phyloP scores from a whole-genome alignment of 2,329 filamentous ascomycete genomes.

The Botrytis aclada region DNA sequence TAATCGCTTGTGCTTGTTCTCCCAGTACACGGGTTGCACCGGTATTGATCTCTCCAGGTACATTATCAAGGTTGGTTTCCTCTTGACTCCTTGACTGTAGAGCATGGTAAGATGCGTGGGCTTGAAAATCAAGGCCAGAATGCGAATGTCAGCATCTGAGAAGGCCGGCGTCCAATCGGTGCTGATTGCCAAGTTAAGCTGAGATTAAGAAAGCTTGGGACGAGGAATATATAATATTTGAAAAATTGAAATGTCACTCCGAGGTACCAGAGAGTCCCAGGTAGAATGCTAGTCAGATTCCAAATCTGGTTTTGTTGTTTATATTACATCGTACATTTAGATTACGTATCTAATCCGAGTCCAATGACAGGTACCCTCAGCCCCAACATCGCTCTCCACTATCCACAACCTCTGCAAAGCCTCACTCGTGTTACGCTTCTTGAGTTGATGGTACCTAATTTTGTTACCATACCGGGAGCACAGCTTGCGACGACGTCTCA shows the following conservation, averaged over 20 bases:
- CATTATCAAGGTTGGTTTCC: neutral
- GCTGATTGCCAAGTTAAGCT: slow-evolving; percentile 12
- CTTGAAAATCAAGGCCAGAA: neutral
- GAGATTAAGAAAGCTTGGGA: neutral
- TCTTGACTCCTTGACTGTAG: neutral
- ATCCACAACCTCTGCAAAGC: neutral
- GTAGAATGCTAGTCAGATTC: neutral
- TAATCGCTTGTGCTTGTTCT: neutral
- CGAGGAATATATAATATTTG: neutral
- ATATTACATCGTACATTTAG: neutral
- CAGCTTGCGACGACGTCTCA: neutral
- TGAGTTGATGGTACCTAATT: neutral
- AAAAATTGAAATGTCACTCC: neutral
- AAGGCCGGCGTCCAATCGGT: neutral
- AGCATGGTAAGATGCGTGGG: neutral
- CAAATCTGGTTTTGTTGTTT: neutral
- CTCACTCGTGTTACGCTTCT: neutral
- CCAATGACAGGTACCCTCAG: neutral
- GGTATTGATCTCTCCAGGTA: neutral
- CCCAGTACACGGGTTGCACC: neutral
- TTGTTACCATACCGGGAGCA: neutral
- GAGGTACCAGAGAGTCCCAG: neutral
- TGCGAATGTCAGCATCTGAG: neutral
- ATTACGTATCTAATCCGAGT: neutral
- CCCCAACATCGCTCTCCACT: neutral